A percentile compares a stretch with the other conserved stretches of the same genome.
Conservation (phyloP, 495 filamentous ascomycete genomes). For the Neurospora tetrasperma region DNA sequence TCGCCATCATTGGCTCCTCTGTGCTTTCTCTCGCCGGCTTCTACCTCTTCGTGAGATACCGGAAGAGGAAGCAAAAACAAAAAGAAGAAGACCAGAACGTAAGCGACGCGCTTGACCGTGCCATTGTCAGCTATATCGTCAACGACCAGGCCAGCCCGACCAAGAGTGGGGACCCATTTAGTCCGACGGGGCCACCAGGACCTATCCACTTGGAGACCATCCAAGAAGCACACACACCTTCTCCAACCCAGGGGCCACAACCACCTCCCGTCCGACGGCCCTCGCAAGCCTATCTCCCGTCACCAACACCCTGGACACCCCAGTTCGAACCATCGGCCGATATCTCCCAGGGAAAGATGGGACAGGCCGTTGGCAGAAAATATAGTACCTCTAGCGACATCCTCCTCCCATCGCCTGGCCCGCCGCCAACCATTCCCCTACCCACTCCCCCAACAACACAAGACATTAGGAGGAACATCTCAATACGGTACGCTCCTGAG, state of each 20-base stretch:
- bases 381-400: not conserved
- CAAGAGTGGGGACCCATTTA: not conserved
- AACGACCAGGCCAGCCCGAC: conserved; percentile 15
- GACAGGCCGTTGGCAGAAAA: not conserved
- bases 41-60: conserved; percentile 13
- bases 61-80: conserved; percentile 8
- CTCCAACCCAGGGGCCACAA: not conserved
- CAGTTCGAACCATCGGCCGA: not conserved
- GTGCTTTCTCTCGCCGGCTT: conserved; percentile 14
- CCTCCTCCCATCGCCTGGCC: not conserved
- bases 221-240: not conserved
- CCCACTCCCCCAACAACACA: not conserved
- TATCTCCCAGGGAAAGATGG: not conserved
- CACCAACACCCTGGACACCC: not conserved
- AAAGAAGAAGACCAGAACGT: conserved; percentile 15
- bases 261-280: not conserved
- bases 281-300: not conserved
- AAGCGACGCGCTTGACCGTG: conserved; percentile 18
- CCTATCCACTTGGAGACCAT: not conserved
- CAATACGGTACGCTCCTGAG: not conserved
- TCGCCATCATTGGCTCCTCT: conserved; percentile 13
- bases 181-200: not conserved
- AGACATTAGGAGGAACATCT: not conserved
- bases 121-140: conserved; percentile 21
- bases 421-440: not conserved